Base-by-base conservation (phyloP, 2,329 filamentous ascomycete species). In the Macrophomina pseudophaseolina region DNA sequence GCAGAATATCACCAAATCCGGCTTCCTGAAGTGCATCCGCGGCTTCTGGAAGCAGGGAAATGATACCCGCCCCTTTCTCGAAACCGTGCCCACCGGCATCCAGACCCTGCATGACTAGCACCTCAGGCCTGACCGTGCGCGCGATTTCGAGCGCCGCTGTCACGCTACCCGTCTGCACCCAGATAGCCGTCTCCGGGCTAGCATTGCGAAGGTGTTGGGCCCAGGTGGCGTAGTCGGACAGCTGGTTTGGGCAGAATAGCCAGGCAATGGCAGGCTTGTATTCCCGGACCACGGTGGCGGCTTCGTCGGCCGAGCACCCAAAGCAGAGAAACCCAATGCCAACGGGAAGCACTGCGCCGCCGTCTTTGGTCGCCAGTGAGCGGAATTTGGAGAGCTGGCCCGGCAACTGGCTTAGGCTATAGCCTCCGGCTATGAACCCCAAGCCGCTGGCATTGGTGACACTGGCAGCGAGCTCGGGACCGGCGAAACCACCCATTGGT, bases 41-140 rank as follows among this genome's bases (percentile, higher is more conserved):
- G 9, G 88, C 81, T 75, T 90, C 87, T 0, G 87, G 86, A 40
- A 90, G 74, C 4, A 90, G 75, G 2, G 82, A 80, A 4, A 89
- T 75, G 2, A 90, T 76, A 4, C 87, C 82, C 2, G 84, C 82
- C 3, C 85, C 86, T 30, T 78, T 75, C 0, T 80, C 80, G 53
- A 86, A 84, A 68, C 88, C 87, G 72, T 90, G 88, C 0, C 88
- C 88, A 6, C 88, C 88, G 0, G 88, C 88, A 75, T 90, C 88
- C 6, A 82, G 80, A 1, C 88, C 88, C 74, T 90, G 88, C 5
- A 86, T 81, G 7, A 90, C 86, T 1, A 90, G 71, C 33, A 86
- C 86, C 70, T 90, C 87, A 0, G 85, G 79, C 38, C 69, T 77
- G 0, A 82, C 84, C 30, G 82, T 78, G 14, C 69, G 58, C 1